These are phyloP conservation scores for Amaranthus hypochondriacus DNA, from an alignment of 148 eudicot species.

Conservation along the genomic window DNA sequence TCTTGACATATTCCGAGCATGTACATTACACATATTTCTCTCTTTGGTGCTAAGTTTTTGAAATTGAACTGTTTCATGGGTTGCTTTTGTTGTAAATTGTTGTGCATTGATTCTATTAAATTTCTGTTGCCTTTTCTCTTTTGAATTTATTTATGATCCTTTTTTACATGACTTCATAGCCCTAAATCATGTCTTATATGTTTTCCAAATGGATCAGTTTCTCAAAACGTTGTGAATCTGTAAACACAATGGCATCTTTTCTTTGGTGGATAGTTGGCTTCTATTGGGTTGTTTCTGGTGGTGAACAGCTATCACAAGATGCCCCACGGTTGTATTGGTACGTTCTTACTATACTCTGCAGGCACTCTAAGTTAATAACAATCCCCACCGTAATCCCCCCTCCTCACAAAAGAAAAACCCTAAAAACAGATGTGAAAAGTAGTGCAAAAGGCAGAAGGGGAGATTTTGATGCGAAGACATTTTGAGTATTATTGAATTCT, in stretches of 20 bases:
- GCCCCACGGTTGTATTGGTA: constrained; percentile 94
- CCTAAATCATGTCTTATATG: neutral
- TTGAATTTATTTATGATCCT: neutral
- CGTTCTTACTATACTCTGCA: constrained; percentile 15
- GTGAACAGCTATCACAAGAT: constrained; percentile 54
- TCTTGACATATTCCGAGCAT: neutral
- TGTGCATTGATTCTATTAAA: neutral
- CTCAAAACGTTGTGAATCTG: constrained; percentile 66
- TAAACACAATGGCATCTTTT: constrained; percentile 82
- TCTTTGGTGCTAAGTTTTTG: neutral
- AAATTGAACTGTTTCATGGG: neutral
- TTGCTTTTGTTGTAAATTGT: neutral
- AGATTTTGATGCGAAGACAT: too few relatives aligned
- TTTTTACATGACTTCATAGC: constrained; percentile 1
- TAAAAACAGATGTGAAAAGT: too few relatives aligned
- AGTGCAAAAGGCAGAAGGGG: too few relatives aligned
- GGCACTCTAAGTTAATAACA: too few relatives aligned
- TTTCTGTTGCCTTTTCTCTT: neutral
- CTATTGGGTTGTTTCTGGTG: constrained; percentile 90
- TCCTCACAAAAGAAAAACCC: too few relatives aligned
- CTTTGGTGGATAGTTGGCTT: constrained; percentile 98
- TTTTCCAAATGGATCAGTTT: constrained; percentile 34
- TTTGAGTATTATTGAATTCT: too few relatives aligned
- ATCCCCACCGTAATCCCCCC: too few relatives aligned
- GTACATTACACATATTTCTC: neutral